Conservation (phyloP, 768 basidiomycete species). For the Mycena capillaripes region DNA sequence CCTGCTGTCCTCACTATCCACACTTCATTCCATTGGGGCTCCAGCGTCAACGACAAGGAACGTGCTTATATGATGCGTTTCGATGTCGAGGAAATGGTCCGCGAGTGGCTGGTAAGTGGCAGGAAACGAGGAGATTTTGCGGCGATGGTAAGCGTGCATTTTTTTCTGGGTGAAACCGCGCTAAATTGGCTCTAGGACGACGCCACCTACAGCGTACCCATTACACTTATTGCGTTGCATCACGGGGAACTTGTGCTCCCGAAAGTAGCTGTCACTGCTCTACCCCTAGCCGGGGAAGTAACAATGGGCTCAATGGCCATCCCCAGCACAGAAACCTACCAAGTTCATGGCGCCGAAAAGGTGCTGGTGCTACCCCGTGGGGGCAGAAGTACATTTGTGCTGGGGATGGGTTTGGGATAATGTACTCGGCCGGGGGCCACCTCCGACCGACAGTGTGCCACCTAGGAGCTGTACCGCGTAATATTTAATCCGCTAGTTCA, state of each 20-base stretch:
- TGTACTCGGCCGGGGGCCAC: not conserved
- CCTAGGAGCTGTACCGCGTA: too few relatives aligned
- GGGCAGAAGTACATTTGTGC: constrained; percentile 84
- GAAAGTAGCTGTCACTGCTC: constrained; percentile 73
- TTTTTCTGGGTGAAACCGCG: not conserved
- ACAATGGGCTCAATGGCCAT: constrained; percentile 72
- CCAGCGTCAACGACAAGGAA: constrained; percentile 54
- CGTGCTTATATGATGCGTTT: constrained; percentile 75
- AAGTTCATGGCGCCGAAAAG: constrained; percentile 87
- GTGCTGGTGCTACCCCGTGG: constrained; percentile 87
- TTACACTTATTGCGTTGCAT: constrained; percentile 90
- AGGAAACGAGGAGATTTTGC: constrained; percentile 87
- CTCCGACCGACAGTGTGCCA: too few relatives aligned
- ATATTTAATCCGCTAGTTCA: too few relatives aligned
- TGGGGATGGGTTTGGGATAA: constrained; percentile 73
- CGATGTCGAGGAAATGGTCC: constrained; percentile 84
- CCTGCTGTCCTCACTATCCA: constrained; percentile 73
- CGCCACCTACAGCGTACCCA: constrained; percentile 66
- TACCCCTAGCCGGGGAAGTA: constrained; percentile 64
- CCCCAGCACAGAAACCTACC: constrained; percentile 84
- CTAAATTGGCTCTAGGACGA: constrained; percentile 65
- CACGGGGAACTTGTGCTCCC: constrained; percentile 88
- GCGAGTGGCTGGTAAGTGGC: constrained; percentile 93
- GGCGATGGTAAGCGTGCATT: constrained; percentile 64
- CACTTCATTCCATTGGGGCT: constrained; percentile 86